Percentiles rank a stretch among this genome's conserved stretches.
phyloP scores from a whole-genome alignment of 805 yeast species.

The Metschnikowia sp. region DNA sequence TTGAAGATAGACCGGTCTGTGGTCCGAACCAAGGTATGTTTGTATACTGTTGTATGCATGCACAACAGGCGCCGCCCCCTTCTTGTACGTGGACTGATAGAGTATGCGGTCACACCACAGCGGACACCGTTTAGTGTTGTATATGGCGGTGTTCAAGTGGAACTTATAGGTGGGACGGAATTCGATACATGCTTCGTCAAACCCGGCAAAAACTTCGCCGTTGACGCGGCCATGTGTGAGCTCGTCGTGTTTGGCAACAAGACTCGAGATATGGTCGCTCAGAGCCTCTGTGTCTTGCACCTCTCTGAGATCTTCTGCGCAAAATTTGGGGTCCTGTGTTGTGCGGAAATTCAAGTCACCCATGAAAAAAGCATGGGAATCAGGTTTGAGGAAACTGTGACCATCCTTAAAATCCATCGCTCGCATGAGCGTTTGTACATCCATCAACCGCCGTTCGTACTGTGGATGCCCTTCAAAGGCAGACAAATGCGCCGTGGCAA shows the following conservation, averaged over 20 bases:
- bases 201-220: conserved; percentile 54
- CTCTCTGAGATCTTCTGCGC: conserved; percentile 21
- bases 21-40: conserved; percentile 62
- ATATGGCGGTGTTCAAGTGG: conserved; percentile 46
- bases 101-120: conserved; percentile 91
- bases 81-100: conserved; percentile 44
- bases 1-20: conserved; percentile 66
- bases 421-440: conserved; percentile 48
- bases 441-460: conserved; percentile 48
- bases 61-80: conserved; percentile 22
- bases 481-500: conserved; percentile 67
- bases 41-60: conserved; percentile 48
- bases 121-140: conserved; percentile 60
- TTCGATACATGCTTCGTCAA: conserved; percentile 58
- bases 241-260: conserved; percentile 47
- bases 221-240: conserved; percentile 38
- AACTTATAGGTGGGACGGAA: conserved; percentile 85
- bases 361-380: conserved; percentile 61
- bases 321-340: conserved; percentile 18
- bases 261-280: conserved; percentile 14
- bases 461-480: conserved; percentile 69
- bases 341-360: conserved; percentile 88
- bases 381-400: conserved; percentile 48
- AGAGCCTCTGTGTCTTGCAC: conserved; percentile 22
- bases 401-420: conserved; percentile 59